Evolutionary conservation across 768 basidiomycete species (phyloP).

Genomic region (Coprinellus micaceus): DNA sequence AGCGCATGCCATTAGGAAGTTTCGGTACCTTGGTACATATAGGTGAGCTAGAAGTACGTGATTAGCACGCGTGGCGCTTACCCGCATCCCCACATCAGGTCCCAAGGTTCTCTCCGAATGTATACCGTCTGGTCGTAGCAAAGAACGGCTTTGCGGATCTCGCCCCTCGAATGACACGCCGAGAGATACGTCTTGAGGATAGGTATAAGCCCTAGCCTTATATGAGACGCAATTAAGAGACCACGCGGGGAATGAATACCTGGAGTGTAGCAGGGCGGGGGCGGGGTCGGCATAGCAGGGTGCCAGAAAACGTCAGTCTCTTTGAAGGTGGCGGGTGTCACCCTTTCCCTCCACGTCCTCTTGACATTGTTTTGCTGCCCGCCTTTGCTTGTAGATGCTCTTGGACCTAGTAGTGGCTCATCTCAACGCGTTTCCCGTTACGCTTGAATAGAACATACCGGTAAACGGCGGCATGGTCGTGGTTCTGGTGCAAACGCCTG

Average conservation of each 20-base stretch:
- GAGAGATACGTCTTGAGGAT: constrained; percentile 55
- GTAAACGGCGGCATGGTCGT: too few relatives aligned
- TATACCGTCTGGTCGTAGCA: constrained; percentile 64
- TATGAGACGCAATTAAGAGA: neutral
- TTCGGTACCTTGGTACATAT: constrained; percentile 60
- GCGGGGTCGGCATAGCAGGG: constrained; percentile 36
- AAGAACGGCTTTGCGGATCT: constrained; percentile 53
- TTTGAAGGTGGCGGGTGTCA: neutral
- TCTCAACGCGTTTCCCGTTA: too few relatives aligned
- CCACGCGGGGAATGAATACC: constrained; percentile 32
- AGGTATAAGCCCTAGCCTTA: constrained; percentile 54
- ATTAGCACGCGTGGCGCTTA: constrained; percentile 25
- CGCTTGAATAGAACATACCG: too few relatives aligned
- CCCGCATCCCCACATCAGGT: constrained; percentile 74
- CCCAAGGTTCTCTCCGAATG: constrained; percentile 55
- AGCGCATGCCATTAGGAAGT: constrained; percentile 76
- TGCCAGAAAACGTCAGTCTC: constrained; percentile 62
- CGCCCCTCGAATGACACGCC: constrained; percentile 46
- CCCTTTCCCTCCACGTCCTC: neutral
- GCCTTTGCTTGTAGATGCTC: too few relatives aligned
- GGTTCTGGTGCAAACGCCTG: too few relatives aligned
- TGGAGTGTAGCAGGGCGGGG: constrained; percentile 57
- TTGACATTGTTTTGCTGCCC: too few relatives aligned
- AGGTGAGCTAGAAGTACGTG: constrained; percentile 1
- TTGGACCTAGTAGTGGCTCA: too few relatives aligned